These are phyloP conservation scores for Aspergillus homomorphus DNA, from an alignment of 495 filamentous ascomycete genomes.

Conservation along the genomic window DNA sequence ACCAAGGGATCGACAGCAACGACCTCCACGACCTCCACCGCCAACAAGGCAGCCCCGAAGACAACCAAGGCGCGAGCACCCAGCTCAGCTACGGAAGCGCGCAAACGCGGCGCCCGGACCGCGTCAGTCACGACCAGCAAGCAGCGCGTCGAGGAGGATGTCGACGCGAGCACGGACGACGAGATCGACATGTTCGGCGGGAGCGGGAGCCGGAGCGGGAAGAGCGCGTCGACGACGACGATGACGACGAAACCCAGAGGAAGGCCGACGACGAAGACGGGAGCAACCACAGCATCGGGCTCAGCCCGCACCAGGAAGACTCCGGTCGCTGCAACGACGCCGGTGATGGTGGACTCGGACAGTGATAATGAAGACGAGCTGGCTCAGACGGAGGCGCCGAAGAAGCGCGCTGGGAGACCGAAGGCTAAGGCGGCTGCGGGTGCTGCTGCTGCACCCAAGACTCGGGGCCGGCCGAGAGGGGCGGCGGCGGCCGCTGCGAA, in stretches of 20 bases:
- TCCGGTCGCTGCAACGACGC: constrained; percentile 13
- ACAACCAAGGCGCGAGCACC: constrained; percentile 20
- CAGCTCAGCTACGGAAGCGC: constrained; percentile 15
- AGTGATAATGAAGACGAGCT: constrained; percentile 24
- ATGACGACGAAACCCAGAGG: constrained; percentile 18
- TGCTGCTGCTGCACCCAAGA: constrained; percentile 18
- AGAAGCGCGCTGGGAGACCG: constrained; percentile 37
- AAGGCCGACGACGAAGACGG: constrained; percentile 17
- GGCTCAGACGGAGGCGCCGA: constrained; percentile 28
- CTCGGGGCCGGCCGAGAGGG: constrained; percentile 39
- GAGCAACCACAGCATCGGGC: constrained; percentile 9
- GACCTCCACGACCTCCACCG: constrained; percentile 21
- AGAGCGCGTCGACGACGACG: background rate
- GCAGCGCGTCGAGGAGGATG: constrained; percentile 14
- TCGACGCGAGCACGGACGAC: constrained; percentile 40
- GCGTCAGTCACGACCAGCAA: constrained; percentile 2
- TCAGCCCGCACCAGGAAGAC: constrained; percentile 22
- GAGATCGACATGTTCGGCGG: constrained; percentile 35
- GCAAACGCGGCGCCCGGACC: constrained; percentile 10
- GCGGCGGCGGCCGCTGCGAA: constrained; percentile 20
- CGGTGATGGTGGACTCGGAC: constrained; percentile 10
- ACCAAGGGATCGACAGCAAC: constrained; percentile 21
- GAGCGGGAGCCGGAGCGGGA: background rate
- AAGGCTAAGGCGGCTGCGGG: constrained; percentile 22
- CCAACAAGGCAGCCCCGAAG: constrained; percentile 19